Conservation (phyloP, 352 stramenopile species). For the Pythium rishiriense region DNA sequence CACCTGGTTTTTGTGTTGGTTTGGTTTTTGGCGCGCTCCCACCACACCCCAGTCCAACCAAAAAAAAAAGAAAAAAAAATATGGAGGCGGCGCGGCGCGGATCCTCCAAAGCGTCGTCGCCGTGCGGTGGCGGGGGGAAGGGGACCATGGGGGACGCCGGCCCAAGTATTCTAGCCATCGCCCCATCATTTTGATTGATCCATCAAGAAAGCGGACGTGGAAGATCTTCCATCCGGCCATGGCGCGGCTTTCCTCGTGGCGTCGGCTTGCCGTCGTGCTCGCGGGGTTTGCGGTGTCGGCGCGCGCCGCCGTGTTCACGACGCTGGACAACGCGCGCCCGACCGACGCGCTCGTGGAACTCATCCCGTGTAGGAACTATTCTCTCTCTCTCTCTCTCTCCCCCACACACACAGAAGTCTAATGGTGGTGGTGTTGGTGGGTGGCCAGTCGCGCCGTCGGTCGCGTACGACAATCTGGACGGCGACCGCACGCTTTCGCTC, state of each 20-base stretch:
- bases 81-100: background rate
- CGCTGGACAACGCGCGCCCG: constrained; percentile 20
- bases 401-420: too few relatives aligned
- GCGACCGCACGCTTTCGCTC: constrained; percentile 36
- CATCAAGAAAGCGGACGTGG: too few relatives aligned
- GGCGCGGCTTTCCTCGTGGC: background rate
- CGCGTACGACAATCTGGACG: constrained; percentile 59
- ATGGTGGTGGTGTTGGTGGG: too few relatives aligned
- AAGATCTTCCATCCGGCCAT: too few relatives aligned
- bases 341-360: constrained; percentile 26
- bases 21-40: background rate
- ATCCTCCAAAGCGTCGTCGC: background rate
- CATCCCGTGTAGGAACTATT: constrained; percentile 23
- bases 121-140: background rate
- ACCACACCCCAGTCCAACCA: background rate
- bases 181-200: too few relatives aligned
- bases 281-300: background rate
- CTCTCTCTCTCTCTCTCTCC: background rate
- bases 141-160: background rate
- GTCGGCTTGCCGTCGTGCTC: background rate
- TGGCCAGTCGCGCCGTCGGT: constrained; percentile 45
- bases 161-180: too few relatives aligned
- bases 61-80: background rate
- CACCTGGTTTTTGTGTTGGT: background rate
- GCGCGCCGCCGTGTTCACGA: constrained; percentile 19